Base-by-base conservation (phyloP, 129 eudicot species). In the Flaveria trinervia region DNA sequence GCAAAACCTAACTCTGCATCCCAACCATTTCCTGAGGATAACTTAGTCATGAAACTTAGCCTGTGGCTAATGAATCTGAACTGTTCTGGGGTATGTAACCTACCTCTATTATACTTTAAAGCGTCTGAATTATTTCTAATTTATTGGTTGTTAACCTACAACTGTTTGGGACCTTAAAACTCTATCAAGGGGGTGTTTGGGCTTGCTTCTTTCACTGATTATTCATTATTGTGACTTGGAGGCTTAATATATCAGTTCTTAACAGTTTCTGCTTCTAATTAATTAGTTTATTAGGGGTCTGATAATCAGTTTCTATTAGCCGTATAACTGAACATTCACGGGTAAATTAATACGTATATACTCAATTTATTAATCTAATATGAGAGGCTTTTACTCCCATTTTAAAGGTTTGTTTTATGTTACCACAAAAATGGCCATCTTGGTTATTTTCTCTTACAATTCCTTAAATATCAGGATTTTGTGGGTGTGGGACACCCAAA, bases 41-140 rank as follows among this genome's bases (percentile, higher is more conserved):
- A 90, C 71, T 16, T 83, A 8, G 94, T 95, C 75, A 71, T 85
- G 88, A 88, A 87, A 74, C 90, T 95, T 79, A 87, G 88, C 73
- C 12, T 77, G 80, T 95, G 97, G 97, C 82, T 95, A 48, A 83
- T 75, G 87, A 87, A 89, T 79, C 80, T 89, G 65, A 86, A 89
- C 68, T 78, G 48, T 81, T 74, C 83, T 51, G 92, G 68, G 90
- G 99, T 95, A 77, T 9, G 87, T 60, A 50, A 61, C 73, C 55
- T 33, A 68, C 25, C 25, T 39, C 48, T 61, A 46, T 48, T 30
- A 67, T 65, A 57, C 69, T 18, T 61, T 66, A 30, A 51, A 66
- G 50, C 65, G 51, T 59, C 55, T 51, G 33, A n/a, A 4, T 73
- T 55, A 54, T 65, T 45, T 65, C 36, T 70, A 44, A n/a, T 39